Conservation (phyloP, 108 stramenopile genomes). For the Cyclotella cryptica region DNA sequence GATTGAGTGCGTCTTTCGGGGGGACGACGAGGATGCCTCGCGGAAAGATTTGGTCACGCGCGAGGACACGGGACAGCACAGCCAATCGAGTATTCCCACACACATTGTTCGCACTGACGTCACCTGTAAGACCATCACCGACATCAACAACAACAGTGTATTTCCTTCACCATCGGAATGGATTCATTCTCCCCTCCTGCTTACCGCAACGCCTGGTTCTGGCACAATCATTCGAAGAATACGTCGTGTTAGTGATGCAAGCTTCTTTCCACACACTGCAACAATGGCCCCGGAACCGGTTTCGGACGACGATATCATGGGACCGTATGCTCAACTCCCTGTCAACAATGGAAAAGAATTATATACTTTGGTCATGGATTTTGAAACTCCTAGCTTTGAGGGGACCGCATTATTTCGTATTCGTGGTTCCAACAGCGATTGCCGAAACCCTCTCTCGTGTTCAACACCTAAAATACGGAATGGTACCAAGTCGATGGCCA, state of each 20-base stretch:
- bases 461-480: too few relatives aligned
- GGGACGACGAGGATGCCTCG: background rate
- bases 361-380: conserved; percentile 40
- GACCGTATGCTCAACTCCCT: conserved; percentile 26
- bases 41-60: background rate
- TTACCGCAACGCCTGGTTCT: conserved; percentile 44
- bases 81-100: background rate
- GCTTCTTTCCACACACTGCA: conserved; percentile 17
- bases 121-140: background rate
- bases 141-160: background rate
- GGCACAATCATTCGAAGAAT: conserved; percentile 35
- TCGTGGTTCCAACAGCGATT: conserved; percentile 16
- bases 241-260: conserved; percentile 27
- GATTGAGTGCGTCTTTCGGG: conserved; percentile 11
- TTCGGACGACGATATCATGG: background rate
- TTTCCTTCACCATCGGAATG: conserved; percentile 24
- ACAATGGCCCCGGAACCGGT: background rate
- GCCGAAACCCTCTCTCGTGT: too few relatives aligned
- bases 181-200: conserved; percentile 38
- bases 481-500: background rate
- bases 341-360: conserved; percentile 47
- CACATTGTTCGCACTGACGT: background rate
- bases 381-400: conserved; percentile 40
- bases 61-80: background rate
- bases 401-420: conserved; percentile 51